A percentile compares a stretch with the other conserved stretches of the same genome.
These are phyloP conservation scores for Aspergillus sp. DNA, from an alignment of 2,329 filamentous ascomycete species.

Conservation along the genomic window DNA sequence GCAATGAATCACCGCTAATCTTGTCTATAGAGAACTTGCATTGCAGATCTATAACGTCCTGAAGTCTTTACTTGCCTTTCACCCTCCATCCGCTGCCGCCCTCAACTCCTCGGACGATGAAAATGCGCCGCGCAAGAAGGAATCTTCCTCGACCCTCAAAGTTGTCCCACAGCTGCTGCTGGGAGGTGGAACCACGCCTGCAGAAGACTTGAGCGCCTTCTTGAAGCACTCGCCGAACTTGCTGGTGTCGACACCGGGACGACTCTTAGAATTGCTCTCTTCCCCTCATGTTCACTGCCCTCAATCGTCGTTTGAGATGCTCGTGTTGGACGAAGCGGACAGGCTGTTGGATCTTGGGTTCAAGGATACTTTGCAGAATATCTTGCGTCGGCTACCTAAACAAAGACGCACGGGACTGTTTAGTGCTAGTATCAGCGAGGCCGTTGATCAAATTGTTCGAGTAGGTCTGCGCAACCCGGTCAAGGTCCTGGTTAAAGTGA, in stretches of 20 bases:
- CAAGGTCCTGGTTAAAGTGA: constrained; percentile 91
- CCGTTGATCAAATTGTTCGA: constrained; percentile 86
- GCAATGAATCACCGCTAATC: constrained; percentile 2
- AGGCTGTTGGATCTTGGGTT: constrained; percentile 90
- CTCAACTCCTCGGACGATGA: constrained; percentile 46
- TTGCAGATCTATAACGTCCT: constrained; percentile 86
- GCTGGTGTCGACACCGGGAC: constrained; percentile 84
- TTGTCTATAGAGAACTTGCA: constrained; percentile 71
- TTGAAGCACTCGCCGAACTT: constrained; percentile 82
- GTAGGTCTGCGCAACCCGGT: constrained; percentile 92
- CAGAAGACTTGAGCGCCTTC: constrained; percentile 84
- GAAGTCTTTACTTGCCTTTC: constrained; percentile 74
- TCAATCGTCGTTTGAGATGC: constrained; percentile 83
- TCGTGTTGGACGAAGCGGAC: constrained; percentile 94
- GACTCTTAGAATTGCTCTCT: constrained; percentile 80
- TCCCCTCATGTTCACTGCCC: constrained; percentile 86
- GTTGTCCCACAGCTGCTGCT: constrained; percentile 85
- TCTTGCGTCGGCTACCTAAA: constrained; percentile 81
- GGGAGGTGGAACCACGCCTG: constrained; percentile 76
- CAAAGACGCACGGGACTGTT: constrained; percentile 91
- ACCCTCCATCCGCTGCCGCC: constrained; percentile 66
- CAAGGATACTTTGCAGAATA: constrained; percentile 83
- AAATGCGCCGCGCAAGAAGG: constrained; percentile 36
- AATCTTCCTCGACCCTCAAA: constrained; percentile 52
- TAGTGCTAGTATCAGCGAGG: constrained; percentile 93